Evolutionary conservation across 31 red algal genomes (phyloP).

Genomic region (Bonnemaisonia californica): DNA sequence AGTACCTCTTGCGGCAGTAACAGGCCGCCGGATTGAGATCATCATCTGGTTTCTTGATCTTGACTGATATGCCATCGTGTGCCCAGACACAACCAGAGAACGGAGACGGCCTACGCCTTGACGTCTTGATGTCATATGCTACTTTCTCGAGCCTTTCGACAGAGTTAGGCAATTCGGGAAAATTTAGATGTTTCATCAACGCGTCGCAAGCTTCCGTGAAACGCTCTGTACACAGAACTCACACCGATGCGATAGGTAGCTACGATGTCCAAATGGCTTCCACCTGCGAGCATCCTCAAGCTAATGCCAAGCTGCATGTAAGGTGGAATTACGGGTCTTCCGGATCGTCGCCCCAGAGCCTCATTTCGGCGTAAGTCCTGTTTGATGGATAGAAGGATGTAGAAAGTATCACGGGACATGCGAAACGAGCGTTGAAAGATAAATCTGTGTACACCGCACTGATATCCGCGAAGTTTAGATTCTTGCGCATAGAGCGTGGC

Average conservation of each 20-base stretch:
- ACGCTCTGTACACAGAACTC: neutral
- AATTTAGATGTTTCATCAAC: neutral
- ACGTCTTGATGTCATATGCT: neutral
- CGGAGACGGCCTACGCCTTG: neutral
- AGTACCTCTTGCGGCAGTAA: conserved; percentile 22
- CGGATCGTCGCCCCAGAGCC: neutral
- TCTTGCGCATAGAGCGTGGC: no score
- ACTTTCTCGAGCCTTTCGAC: neutral
- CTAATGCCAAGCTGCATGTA: neutral
- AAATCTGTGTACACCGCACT: no score
- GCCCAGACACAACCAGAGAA: neutral
- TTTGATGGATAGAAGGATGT: neutral
- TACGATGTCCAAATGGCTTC: neutral
- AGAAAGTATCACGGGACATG: neutral
- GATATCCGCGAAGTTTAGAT: no score
- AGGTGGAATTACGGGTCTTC: neutral
- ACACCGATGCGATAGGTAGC: neutral
- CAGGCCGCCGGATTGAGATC: neutral
- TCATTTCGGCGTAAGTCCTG: neutral
- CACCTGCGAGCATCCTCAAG: neutral
- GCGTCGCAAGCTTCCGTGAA: neutral
- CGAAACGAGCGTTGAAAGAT: no score
- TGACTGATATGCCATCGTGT: neutral
- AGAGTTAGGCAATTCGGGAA: neutral
- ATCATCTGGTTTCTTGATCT: neutral